phyloP scores from a whole-genome alignment of 2,329 filamentous ascomycete species.

The Tolypocladium ovalisporum region DNA sequence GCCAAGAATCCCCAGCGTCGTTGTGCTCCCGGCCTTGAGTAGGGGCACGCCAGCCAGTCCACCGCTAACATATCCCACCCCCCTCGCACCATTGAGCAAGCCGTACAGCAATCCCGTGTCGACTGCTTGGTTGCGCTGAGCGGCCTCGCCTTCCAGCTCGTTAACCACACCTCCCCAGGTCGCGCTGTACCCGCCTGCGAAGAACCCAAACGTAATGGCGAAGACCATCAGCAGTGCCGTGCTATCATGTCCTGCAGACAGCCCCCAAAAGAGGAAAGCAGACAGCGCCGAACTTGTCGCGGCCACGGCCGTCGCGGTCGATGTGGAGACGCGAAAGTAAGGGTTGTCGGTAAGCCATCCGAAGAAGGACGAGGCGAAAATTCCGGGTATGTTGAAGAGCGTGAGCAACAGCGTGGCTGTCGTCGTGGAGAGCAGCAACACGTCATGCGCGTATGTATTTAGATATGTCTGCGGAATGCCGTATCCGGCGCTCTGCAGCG shows the following conservation, averaged over 20 bases:
- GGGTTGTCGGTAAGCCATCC: background rate
- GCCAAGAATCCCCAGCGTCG: slow-evolving; percentile 1
- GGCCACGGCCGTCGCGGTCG: background rate
- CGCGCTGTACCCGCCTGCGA: background rate
- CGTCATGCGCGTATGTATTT: background rate
- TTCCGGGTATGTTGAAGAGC: background rate
- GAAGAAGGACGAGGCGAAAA: background rate
- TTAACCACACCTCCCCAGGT: background rate
- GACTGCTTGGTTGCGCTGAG: background rate
- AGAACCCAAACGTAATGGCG: background rate
- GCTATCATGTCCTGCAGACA: background rate
- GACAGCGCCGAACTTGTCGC: background rate
- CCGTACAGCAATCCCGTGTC: background rate
- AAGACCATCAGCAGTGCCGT: background rate
- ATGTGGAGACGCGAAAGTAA: background rate
- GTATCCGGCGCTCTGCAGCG: background rate
- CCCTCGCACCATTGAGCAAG: background rate
- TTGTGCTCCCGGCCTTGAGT: slow-evolving; percentile 3
- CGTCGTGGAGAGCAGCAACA: background rate
- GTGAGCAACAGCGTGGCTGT: background rate
- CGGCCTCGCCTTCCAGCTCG: background rate
- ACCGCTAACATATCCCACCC: background rate
- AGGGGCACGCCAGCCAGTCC: slow-evolving; percentile 6
- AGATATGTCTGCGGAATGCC: background rate
- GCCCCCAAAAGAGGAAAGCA: background rate